Conservation (phyloP, 768 basidiomycete genomes). For the Pleurotus sapidus region DNA sequence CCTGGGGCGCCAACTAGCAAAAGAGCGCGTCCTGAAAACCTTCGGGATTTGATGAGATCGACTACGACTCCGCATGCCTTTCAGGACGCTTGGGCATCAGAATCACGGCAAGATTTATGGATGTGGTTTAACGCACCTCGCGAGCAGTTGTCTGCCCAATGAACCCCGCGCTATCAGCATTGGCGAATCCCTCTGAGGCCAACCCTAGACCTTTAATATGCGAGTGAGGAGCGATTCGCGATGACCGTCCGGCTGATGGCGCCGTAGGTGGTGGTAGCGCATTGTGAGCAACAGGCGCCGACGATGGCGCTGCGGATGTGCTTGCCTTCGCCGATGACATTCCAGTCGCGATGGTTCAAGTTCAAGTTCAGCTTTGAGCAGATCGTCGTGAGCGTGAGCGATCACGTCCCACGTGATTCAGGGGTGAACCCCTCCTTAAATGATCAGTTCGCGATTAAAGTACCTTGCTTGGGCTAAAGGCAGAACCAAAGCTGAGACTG, state of each 20-base stretch:
- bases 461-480: no score
- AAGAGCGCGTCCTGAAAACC: slow-evolving; percentile 91
- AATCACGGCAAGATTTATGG: not conserved
- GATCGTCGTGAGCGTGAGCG: no score
- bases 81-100: not conserved
- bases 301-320: slow-evolving; percentile 42
- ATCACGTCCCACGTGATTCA: no score
- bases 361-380: no score
- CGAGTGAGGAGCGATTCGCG: slow-evolving; percentile 87
- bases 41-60: slow-evolving; percentile 85
- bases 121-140: slow-evolving; percentile 54
- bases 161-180: slow-evolving; percentile 76
- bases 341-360: no score
- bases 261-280: slow-evolving; percentile 69
- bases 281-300: slow-evolving; percentile 65
- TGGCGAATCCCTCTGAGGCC: slow-evolving; percentile 77
- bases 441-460: no score
- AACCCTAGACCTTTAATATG: slow-evolving; percentile 97
- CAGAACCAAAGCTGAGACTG: no score
- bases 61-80: slow-evolving; percentile 92
- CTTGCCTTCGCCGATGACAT: slow-evolving; percentile 29
- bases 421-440: no score
- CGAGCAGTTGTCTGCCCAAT: slow-evolving; percentile 88
- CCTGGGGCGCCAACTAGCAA: slow-evolving; percentile 94
- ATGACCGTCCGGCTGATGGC: slow-evolving; percentile 60